Evolutionary conservation across 345 rosid genomes (phyloP).

Genomic region (Kernera saxatilis): DNA sequence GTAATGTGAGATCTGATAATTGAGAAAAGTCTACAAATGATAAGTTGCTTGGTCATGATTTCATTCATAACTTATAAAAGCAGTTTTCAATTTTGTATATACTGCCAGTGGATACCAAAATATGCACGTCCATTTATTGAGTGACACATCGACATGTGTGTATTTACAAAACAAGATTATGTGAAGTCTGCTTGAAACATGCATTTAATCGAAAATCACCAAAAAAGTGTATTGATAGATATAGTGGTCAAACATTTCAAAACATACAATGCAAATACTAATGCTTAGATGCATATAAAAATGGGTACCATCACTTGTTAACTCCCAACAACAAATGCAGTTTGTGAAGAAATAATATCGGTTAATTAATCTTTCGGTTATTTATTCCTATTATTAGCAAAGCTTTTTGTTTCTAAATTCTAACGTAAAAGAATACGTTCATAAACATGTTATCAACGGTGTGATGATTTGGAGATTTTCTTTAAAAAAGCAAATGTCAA

Average conservation of each 20-base stretch:
- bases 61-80: neutral
- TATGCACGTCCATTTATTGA: neutral
- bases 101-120: neutral
- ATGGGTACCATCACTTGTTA: neutral
- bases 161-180: no score
- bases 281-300: no score
- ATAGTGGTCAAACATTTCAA: no score
- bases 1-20: neutral
- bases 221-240: no score
- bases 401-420: neutral
- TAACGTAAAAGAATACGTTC: neutral
- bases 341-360: no score
- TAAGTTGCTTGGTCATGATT: no score
- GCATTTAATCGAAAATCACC: no score
- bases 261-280: no score
- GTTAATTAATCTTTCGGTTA: neutral
- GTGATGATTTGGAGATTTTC: neutral
- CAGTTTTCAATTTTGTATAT: neutral
- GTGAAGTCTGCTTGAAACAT: neutral
- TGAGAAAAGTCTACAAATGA: slow-evolving; percentile 4
- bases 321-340: neutral
- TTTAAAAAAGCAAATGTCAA: neutral
- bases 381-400: neutral
- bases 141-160: no score
- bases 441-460: neutral